Conservation (phyloP, 305 asterid genomes). For the Solanum aculeatissimum region DNA sequence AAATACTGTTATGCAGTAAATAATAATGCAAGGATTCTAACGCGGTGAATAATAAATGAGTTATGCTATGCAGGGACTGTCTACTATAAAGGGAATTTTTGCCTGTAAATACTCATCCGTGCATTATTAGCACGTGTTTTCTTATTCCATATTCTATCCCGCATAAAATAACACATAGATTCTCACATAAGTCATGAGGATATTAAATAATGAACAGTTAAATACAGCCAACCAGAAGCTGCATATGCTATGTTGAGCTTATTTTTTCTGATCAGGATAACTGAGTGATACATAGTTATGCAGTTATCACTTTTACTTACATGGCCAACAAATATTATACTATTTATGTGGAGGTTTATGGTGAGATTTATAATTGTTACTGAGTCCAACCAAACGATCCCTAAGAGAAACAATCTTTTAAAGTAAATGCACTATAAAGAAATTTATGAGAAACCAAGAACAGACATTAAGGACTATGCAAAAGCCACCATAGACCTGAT, state of each 20-base stretch:
- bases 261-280: background rate
- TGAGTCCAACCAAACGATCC: background rate
- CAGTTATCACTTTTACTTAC: background rate
- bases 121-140: background rate
- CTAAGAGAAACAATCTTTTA: background rate
- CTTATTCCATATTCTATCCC: background rate
- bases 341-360: background rate
- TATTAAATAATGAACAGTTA: background rate
- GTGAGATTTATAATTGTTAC: background rate
- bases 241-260: background rate
- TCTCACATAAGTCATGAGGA: background rate
- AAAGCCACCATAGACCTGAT: slow-evolving; percentile 41
- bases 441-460: background rate
- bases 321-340: background rate
- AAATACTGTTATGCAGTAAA: background rate
- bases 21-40: background rate
- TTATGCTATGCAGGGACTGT: background rate
- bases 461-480: background rate
- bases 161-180: background rate
- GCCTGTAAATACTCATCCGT: background rate
- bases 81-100: background rate
- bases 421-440: background rate
- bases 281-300: background rate
- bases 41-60: background rate
- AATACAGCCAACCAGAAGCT: background rate